Percentiles rank a stretch among this genome's conserved stretches.
Conservation (phyloP, 1,284 basidiomycete genomes). For the Malassezia dermatis region DNA sequence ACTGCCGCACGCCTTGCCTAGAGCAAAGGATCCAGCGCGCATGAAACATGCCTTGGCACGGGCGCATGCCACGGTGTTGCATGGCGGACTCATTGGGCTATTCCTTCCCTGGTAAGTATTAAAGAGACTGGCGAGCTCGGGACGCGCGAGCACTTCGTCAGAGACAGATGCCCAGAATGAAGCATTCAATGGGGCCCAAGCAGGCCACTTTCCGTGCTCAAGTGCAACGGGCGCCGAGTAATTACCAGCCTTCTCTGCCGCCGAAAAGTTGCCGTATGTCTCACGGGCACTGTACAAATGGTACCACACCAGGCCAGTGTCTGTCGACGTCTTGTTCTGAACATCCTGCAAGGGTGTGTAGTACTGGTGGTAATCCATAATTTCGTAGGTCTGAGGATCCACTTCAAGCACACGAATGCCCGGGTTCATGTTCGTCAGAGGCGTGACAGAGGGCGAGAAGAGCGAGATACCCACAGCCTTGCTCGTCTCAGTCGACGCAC, state of each 20-base stretch:
- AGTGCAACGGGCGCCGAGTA: not conserved
- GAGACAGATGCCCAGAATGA: constrained; percentile 74
- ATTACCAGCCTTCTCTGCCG: not conserved
- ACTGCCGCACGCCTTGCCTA: constrained; percentile 48
- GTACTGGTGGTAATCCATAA: constrained; percentile 38
- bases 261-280: constrained; percentile 56
- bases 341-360: constrained; percentile 30
- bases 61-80: constrained; percentile 55
- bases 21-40: constrained; percentile 58
- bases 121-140: constrained; percentile 59
- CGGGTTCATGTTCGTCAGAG: constrained; percentile 63
- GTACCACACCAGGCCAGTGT: constrained; percentile 58
- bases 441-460: constrained; percentile 62
- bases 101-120: constrained; percentile 63
- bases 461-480: constrained; percentile 49
- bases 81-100: constrained; percentile 53
- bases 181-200: constrained; percentile 62
- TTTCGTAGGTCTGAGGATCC: constrained; percentile 54
- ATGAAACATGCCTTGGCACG: constrained; percentile 68
- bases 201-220: constrained; percentile 52
- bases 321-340: constrained; percentile 51
- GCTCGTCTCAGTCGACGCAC: not conserved
- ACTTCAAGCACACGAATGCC: constrained; percentile 70
- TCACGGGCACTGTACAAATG: constrained; percentile 65
- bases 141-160: constrained; percentile 59